phyloP scores from a whole-genome alignment of 805 yeast species.

The Zygosaccharomyces bailii region DNA sequence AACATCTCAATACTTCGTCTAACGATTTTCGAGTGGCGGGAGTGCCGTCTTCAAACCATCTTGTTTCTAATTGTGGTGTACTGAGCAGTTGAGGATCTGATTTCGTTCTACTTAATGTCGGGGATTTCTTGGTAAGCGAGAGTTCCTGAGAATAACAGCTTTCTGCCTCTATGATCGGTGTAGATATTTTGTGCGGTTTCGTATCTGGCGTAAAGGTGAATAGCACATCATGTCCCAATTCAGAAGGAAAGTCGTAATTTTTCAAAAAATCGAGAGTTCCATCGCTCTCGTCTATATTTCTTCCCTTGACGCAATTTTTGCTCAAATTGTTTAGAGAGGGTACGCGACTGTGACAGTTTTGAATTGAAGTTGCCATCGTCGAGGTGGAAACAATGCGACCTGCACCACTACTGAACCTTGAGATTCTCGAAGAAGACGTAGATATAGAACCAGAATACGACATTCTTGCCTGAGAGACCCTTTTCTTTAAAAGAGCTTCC shows the following conservation, averaged over 20 bases:
- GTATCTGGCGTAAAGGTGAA: background rate
- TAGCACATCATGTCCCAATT: slow-evolving; percentile 24
- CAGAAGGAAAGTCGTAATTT: slow-evolving; percentile 32
- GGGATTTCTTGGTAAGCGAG: background rate
- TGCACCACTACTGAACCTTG: slow-evolving; percentile 12
- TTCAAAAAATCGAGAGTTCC: slow-evolving; percentile 28
- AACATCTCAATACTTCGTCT: slow-evolving; percentile 33
- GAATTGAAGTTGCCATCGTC: slow-evolving; percentile 30
- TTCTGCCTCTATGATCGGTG: slow-evolving; percentile 10
- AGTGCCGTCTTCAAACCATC: slow-evolving; percentile 22
- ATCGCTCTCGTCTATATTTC: slow-evolving; percentile 18
- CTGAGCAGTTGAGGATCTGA: slow-evolving; percentile 22
- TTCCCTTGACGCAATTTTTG: slow-evolving; percentile 18
- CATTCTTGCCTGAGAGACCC: slow-evolving; percentile 15
- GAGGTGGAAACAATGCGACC: slow-evolving; percentile 31
- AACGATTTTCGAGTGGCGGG: slow-evolving; percentile 27
- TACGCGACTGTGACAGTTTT: slow-evolving; percentile 16
- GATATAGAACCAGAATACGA: slow-evolving; percentile 13
- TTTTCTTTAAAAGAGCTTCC: slow-evolving; percentile 1
- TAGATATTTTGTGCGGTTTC: slow-evolving; percentile 4
- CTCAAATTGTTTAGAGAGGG: slow-evolving; percentile 19
- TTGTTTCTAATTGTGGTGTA: slow-evolving; percentile 27
- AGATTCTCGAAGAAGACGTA: slow-evolving; percentile 15
- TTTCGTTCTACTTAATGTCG: slow-evolving; percentile 14
- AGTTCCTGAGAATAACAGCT: slow-evolving; percentile 1